Conservation (phyloP, 2,329 filamentous ascomycete genomes). For the Beauveria varroae region DNA sequence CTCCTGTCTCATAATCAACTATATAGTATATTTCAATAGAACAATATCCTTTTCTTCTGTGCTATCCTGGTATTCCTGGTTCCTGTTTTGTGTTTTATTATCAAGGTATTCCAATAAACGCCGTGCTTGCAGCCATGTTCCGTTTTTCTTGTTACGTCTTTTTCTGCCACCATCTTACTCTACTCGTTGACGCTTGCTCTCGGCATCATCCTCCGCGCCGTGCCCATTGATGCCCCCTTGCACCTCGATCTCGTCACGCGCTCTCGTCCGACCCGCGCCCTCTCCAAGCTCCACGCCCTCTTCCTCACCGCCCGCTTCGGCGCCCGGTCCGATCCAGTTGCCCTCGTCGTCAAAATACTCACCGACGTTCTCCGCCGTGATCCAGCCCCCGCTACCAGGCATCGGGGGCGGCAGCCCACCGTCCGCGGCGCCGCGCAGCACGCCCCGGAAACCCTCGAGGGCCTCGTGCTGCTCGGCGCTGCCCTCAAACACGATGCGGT, state of each 20-base stretch:
- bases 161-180: slow-evolving; percentile 25
- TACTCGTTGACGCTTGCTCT: slow-evolving; percentile 41
- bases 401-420: slow-evolving; percentile 57
- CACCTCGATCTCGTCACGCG: slow-evolving; percentile 42
- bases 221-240: slow-evolving; percentile 37
- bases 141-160: not conserved
- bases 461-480: slow-evolving; percentile 40
- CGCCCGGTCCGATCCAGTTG: slow-evolving; percentile 56
- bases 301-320: slow-evolving; percentile 26
- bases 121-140: not conserved
- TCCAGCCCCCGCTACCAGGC: slow-evolving; percentile 72
- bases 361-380: slow-evolving; percentile 85
- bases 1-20: slow-evolving; percentile 3
- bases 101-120: not conserved
- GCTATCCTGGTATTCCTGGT: not conserved
- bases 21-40: not conserved
- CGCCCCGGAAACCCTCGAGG: slow-evolving; percentile 45
- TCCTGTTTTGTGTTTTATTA: not conserved
- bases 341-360: slow-evolving; percentile 77
- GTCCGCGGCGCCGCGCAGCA: slow-evolving; percentile 38
- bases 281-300: slow-evolving; percentile 50
- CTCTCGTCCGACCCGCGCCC: slow-evolving; percentile 53
- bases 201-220: slow-evolving; percentile 28
- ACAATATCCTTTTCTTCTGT: not conserved
- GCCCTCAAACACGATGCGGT: slow-evolving; percentile 51